Base-by-base conservation (phyloP, 108 stramenopile genomes). In the Chaetoceros tenuissimus region DNA sequence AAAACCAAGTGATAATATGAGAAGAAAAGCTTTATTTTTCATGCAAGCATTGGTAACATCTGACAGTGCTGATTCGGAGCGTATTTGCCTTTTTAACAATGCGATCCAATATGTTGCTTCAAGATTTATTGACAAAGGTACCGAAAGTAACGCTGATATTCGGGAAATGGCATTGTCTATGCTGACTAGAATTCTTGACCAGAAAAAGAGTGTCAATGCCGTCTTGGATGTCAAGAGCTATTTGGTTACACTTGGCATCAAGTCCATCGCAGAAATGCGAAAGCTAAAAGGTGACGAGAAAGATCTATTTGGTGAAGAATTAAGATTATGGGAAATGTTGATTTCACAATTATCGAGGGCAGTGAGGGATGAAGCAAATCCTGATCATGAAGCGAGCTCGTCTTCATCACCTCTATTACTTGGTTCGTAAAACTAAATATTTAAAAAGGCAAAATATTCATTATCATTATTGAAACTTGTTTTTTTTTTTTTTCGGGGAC, bases 281-380 rank as follows among this genome's bases (percentile, higher is more conserved):
- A 46, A 50, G 24, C n/a, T 86, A 28, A 49, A 62, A 18, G 83
- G 88, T 24, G 83, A 84, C 21, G 82, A 90, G n/a, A 46, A 56
- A 44, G 84, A 83, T 18, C 57, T 51, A 28, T 69, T 78, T 25
- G 43, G 61, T 2, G 47, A 68, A 26, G 89, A 90, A 63, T 58
- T 90, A 57, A 80, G 82, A 45, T 67, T 63, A n/a, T 90, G 85
- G 89, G 82, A 90, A 64, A 50, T 31, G 5, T 51, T 86, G 44
- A 57, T 90, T 49, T 50, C 69, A 0, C 31, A 73, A 43, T 62
- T 90, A 23, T 75, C 81, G 20, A 56, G 79, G 28, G 63, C 76
- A 17, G 48, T 59, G 48, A 61, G 67, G 8, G 72, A 73, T 31
- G 51, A 10, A 21, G 10, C 30, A 50, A 22, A 54, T 56, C 34